A percentile compares a stretch with the other conserved stretches of the same genome.
phyloP scores from a whole-genome alignment of 2,329 filamentous ascomycete species.

The Colletotrichum aenigma region DNA sequence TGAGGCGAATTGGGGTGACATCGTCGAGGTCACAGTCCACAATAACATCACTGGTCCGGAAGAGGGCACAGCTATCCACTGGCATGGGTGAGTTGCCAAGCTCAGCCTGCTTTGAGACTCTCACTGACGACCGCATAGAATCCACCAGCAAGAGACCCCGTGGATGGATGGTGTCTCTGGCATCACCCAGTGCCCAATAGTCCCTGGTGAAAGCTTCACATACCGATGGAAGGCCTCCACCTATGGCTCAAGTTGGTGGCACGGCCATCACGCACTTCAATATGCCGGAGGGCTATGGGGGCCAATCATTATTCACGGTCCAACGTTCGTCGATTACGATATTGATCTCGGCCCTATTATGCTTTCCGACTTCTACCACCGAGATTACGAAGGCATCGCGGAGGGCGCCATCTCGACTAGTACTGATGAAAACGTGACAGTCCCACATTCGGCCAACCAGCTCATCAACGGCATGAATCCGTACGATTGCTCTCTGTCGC shows the following conservation, averaged over 20 bases:
- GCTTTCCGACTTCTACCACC: conserved; percentile 65
- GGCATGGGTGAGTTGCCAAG: conserved; percentile 7
- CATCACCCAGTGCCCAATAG: conserved; percentile 53
- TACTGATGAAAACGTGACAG: conserved; percentile 44
- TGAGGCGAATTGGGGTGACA: conserved; percentile 17
- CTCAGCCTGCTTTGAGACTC: accelerated
- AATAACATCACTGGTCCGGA: conserved; percentile 17
- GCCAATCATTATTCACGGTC: conserved; percentile 62
- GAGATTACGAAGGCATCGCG: conserved; percentile 48
- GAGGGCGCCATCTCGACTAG: conserved; percentile 44
- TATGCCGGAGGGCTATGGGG: conserved; percentile 61
- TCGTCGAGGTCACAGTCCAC: conserved; percentile 3
- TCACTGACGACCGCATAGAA: background rate
- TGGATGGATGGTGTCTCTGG: conserved; percentile 57
- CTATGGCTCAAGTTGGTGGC: conserved; percentile 63
- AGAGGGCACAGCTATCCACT: conserved; percentile 17
- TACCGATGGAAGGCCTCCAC: conserved; percentile 62
- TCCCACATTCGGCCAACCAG: conserved; percentile 34
- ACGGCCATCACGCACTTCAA: conserved; percentile 58
- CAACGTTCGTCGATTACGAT: conserved; percentile 57
- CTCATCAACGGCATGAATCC: conserved; percentile 53
- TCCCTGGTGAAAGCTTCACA: conserved; percentile 54
- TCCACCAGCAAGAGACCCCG: conserved; percentile 9
- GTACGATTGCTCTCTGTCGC: conserved; percentile 44
- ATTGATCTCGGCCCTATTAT: conserved; percentile 62